Conservation (phyloP, 2,329 filamentous ascomycete species). For the Aspergillus sp. region DNA sequence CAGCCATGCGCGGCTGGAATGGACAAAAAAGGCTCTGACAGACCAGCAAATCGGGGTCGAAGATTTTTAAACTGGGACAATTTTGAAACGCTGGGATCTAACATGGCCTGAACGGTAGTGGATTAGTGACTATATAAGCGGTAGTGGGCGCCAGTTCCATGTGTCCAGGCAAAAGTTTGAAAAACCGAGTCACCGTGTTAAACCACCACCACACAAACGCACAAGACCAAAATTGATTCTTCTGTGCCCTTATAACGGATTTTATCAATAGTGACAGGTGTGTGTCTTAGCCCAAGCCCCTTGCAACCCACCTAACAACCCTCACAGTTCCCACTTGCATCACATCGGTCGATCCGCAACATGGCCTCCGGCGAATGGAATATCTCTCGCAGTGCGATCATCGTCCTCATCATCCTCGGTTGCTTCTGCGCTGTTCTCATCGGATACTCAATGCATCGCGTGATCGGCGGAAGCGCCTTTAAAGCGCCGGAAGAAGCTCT, state of each 20-base stretch:
- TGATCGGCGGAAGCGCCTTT: slow-evolving; percentile 13
- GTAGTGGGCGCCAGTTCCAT: too few species aligned
- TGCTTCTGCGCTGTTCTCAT: slow-evolving; percentile 26
- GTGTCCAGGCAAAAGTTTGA: too few species aligned
- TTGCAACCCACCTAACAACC: too few species aligned
- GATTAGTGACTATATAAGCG: background rate
- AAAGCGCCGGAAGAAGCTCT: slow-evolving; percentile 12
- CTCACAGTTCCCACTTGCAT: too few species aligned
- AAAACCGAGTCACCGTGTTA: too few species aligned
- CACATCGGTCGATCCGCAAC: background rate
- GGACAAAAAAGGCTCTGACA: background rate
- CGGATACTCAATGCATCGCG: slow-evolving; percentile 26
- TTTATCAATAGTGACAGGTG: too few species aligned
- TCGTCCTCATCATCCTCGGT: slow-evolving; percentile 16
- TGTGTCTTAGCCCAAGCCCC: too few species aligned
- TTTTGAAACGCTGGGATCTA: background rate
- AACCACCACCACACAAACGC: too few species aligned
- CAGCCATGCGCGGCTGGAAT: background rate
- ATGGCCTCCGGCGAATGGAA: slow-evolving; percentile 1
- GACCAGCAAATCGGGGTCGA: too few species aligned
- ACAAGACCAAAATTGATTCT: too few species aligned
- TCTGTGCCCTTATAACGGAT: too few species aligned
- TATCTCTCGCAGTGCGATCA: slow-evolving; percentile 2
- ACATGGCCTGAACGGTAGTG: background rate
- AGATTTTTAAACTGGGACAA: background rate